Base-by-base conservation (phyloP, 1,284 basidiomycete genomes). In the Blastosporella zonata region DNA sequence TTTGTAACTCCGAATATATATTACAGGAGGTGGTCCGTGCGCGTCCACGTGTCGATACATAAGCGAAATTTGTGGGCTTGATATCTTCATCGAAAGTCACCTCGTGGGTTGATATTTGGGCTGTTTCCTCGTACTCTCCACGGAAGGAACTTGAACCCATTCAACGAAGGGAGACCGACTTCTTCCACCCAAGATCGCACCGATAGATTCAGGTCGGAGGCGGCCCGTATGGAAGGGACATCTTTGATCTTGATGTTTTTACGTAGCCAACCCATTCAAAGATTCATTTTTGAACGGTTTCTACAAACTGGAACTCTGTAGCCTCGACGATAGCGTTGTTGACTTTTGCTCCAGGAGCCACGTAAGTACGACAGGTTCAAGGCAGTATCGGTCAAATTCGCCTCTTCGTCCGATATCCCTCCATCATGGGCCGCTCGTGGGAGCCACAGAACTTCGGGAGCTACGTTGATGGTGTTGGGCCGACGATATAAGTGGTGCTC, bases 41-140 rank as follows among this genome's bases (percentile, higher is more conserved):
- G 72, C 70, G 57, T 22, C 55, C 59, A 57, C 9, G 4, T 23
- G 10, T 49, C 8, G 10, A 17, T 23, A 53, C 67, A 69, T 68
- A 68, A 60, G 67, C 22, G 34, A 25, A 27, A 20, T 25, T 42
- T 43, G 31, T 23, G 1, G 13, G 25, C 31, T 37, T 48, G 15
- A 22, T 46, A 52, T 53, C 47, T 65, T 62, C 52, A 69, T 70
- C 69, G 80, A 84, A 85, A 85, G 81, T 84, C 76, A 84, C 83
- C 82, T 81, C 69, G 70, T 64, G 59, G 70, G 72, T 73, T 74
- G 78, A 82, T 83, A 83, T 85, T 85, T 85, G 82, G 76, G 80
- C 70, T 73, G 62, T 66, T 70, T 67, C 62, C 56, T 58, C 48
- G 43, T 36, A 54, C 44, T 52, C 49, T 55, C 49, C 29, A 73